Percentiles rank a stretch among this genome's conserved stretches.
Conservation (phyloP, 2,329 filamentous ascomycete species). For the Verticillium longisporum region DNA sequence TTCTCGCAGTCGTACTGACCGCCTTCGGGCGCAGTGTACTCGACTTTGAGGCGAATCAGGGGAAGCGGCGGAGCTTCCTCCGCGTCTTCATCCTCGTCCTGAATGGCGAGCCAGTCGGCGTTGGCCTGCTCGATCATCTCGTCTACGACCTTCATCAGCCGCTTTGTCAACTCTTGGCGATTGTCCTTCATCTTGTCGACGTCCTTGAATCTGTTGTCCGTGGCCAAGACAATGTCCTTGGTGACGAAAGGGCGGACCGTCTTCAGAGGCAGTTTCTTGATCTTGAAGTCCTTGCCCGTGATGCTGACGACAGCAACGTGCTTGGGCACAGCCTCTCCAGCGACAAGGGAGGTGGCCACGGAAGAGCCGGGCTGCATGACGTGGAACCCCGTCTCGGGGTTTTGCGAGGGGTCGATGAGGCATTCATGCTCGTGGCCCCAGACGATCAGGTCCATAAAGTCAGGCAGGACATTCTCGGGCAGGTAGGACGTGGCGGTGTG, state of each 20-base stretch:
- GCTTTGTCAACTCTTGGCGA: conserved; percentile 68
- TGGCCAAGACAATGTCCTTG: conserved; percentile 68
- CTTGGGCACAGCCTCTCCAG: conserved; percentile 85
- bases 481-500: conserved; percentile 91
- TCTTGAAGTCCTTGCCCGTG: conserved; percentile 73
- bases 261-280: conserved; percentile 77
- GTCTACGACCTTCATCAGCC: conserved; percentile 72
- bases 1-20: conserved; percentile 89
- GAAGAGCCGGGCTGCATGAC: conserved; percentile 98
- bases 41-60: conserved; percentile 82
- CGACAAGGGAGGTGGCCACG: conserved; percentile 84
- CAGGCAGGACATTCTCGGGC: conserved; percentile 85
- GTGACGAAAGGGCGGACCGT: conserved; percentile 88
- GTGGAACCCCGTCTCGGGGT: conserved; percentile 83
- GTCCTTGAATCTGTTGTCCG: conserved; percentile 69
- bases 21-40: conserved; percentile 79
- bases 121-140: conserved; percentile 83
- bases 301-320: conserved; percentile 82
- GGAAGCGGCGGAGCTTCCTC: conserved; percentile 70
- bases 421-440: conserved; percentile 99
- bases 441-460: conserved; percentile 84
- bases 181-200: conserved; percentile 80
- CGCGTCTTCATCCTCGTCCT: conserved; percentile 52
- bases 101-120: conserved; percentile 71
- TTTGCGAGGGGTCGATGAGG: conserved; percentile 74